Evolutionary conservation across 2,329 filamentous ascomycete genomes (phyloP), one percentile per base, ranked within the genome.

Genomic region (Paraphaeosphaeria sporulosa): DNA sequence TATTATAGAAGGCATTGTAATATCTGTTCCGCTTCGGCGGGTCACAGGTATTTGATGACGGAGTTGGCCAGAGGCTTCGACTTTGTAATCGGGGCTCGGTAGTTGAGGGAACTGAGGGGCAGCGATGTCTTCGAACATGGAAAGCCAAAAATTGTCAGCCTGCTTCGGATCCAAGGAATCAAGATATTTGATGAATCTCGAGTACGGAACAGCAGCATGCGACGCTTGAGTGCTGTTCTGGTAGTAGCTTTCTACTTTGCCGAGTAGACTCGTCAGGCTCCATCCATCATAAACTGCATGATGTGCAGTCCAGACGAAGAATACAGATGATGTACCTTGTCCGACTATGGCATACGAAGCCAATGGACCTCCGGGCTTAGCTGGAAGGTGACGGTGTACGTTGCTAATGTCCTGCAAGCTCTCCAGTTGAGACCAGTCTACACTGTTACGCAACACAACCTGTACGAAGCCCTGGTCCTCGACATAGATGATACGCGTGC

Each of bases 401-500:
- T 70, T 69, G 10, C 63, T 66, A 52, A 77, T 68, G 25, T 75
- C 68, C 21, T 69, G 59, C 2, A 73, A 50, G 42, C 63, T 54
- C 2, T 56, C 47, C 17, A 71, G 47, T 10, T 60, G 44, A 6
- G 63, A 58, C 73, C 73, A 76, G 19, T 64, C 38, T 0, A 64
- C 59, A 8, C 57, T 57, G 25, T 71, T 69, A 25, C 64, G 65
- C 17, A 76, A 46, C 1, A 76, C 73, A n/a, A 74, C 70, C 51
- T 77, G 74, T 3, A 77, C 15, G 54, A 74, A 76, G 13, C 73
- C 74, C 48, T 61, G 65, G n/a, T 68, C 56, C 21, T 74, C 71
- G 7, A 67, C 70, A 38, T 72, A 71, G 4, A 76, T 63, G 30
- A 77, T 68, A 4, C 83, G 78, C 25, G 83, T 85, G 21, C 83